Conservation (phyloP, 2,329 filamentous ascomycete species). For the Hypoxylon sp. region DNA sequence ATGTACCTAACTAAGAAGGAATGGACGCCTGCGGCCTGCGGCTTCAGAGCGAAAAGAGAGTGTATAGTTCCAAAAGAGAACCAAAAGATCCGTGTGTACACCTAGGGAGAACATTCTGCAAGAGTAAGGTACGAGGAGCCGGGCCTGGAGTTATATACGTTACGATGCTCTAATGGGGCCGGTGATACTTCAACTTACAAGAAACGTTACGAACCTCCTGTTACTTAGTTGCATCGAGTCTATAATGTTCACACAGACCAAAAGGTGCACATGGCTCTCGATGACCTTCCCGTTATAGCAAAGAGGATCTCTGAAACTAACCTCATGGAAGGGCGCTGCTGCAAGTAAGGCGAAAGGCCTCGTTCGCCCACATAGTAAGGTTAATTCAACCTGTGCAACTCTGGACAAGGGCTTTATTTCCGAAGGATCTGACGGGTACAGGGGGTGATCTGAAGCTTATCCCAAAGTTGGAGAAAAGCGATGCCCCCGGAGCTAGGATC, state of each 20-base stretch:
- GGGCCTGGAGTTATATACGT: constrained; percentile 42
- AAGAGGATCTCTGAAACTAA: constrained; percentile 40
- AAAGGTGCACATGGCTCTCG: constrained; percentile 16
- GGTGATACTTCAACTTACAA: constrained; percentile 34
- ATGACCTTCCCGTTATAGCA: constrained; percentile 40
- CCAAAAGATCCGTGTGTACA: constrained; percentile 35
- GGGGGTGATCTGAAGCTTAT: constrained; percentile 31
- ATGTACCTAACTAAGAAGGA: constrained; percentile 44
- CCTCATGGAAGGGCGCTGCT: constrained; percentile 24
- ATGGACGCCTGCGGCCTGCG: constrained; percentile 45
- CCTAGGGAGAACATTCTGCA: constrained; percentile 29
- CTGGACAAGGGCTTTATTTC: constrained; percentile 43
- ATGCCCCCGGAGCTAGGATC: constrained; percentile 32
- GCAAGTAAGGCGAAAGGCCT: constrained; percentile 33
- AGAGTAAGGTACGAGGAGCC: constrained; percentile 29
- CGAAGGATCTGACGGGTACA: constrained; percentile 34
- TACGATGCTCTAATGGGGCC: constrained; percentile 33
- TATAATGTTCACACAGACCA: constrained; percentile 21
- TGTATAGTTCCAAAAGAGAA: constrained; percentile 49
- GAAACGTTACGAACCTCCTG: constrained; percentile 44
- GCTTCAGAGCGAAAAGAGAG: constrained; percentile 44
- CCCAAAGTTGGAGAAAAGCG: constrained; percentile 38
- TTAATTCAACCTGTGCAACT: constrained; percentile 29
- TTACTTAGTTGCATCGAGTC: constrained; percentile 40
- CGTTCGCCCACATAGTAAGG: constrained; percentile 34